phyloP scores from a whole-genome alignment of 1,139 yeast genomes.

The Nakaseomyces nivariensis region DNA sequence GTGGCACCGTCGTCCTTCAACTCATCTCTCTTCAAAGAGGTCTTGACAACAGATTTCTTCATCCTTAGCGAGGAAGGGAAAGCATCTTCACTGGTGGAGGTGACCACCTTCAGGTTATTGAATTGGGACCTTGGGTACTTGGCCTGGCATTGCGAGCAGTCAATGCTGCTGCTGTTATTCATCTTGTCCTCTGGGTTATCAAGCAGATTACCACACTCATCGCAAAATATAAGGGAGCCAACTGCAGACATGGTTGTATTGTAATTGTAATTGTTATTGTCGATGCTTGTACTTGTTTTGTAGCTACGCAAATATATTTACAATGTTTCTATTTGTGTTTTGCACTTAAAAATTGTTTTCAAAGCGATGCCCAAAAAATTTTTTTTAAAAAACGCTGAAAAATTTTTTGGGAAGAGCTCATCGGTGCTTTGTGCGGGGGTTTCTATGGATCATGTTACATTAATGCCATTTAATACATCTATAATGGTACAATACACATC shows the following conservation, averaged over 20 bases:
- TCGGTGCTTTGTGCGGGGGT: background rate
- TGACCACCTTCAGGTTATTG: conserved; percentile 73
- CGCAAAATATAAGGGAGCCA: conserved; percentile 88
- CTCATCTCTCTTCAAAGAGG: conserved; percentile 65
- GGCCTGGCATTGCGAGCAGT: conserved; percentile 62
- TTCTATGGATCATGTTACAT: background rate
- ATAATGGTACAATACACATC: too few relatives aligned
- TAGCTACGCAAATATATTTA: too few relatives aligned
- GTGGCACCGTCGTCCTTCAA: conserved; percentile 82
- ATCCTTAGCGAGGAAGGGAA: conserved; percentile 78
- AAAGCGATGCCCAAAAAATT: background rate
- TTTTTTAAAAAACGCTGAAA: background rate
- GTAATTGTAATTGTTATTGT: background rate
- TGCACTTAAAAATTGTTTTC: background rate
- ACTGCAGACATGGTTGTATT: conserved; percentile 65
- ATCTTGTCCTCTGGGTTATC: conserved; percentile 35
- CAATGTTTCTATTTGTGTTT: background rate
- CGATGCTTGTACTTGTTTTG: too few relatives aligned
- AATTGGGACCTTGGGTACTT: conserved; percentile 49
- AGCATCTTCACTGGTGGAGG: conserved; percentile 76
- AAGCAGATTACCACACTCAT: conserved; percentile 84
- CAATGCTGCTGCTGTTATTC: conserved; percentile 38
- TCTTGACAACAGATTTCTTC: conserved; percentile 84
- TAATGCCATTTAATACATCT: too few relatives aligned
- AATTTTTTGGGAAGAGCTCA: background rate